Percentiles rank a stretch among this genome's conserved stretches.
Conservation (phyloP, 164 flowering plant genomes). For the Umbilicus rupestris region DNA sequence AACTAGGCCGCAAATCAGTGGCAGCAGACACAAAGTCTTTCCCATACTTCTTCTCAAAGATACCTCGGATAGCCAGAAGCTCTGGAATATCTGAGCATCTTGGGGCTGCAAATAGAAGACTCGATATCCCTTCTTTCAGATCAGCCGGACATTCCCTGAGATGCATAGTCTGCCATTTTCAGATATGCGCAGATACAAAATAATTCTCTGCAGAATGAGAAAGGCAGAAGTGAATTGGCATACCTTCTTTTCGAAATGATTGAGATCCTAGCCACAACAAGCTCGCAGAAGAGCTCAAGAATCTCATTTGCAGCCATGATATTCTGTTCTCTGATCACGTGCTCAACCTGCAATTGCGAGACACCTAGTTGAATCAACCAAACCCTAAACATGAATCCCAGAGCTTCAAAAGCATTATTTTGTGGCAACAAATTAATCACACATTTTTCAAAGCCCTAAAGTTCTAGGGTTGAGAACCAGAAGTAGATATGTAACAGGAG, state of each 20-base stretch:
- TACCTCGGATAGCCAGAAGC: slow-evolving; percentile 38
- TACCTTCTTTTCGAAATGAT: slow-evolving; percentile 81
- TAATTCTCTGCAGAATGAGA: not conserved
- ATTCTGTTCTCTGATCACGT: slow-evolving; percentile 94
- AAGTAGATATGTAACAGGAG: slow-evolving; percentile 1
- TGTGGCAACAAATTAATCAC: not conserved
- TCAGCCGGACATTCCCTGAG: slow-evolving; percentile 87
- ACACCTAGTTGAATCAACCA: not conserved
- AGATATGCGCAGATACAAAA: not conserved
- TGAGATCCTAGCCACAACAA: slow-evolving; percentile 60
- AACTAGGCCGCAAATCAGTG: slow-evolving; percentile 67
- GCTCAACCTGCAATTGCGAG: slow-evolving; percentile 69
- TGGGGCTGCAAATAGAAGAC: slow-evolving; percentile 82
- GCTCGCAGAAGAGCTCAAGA: slow-evolving; percentile 89
- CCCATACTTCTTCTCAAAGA: slow-evolving; percentile 86
- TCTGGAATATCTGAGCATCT: slow-evolving; percentile 93
- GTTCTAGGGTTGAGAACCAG: too few relatives aligned
- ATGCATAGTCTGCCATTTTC: slow-evolving; percentile 9
- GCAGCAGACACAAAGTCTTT: slow-evolving; percentile 89
- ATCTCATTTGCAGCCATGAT: slow-evolving; percentile 87
- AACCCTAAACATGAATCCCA: not conserved
- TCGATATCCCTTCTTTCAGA: slow-evolving; percentile 86
- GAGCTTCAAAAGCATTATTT: too few relatives aligned
- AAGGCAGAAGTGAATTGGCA: not conserved
- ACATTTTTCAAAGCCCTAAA: not conserved